Evolutionary conservation across 1,284 basidiomycete species (phyloP).

Genomic region (Ceratobasidium sp.): DNA sequence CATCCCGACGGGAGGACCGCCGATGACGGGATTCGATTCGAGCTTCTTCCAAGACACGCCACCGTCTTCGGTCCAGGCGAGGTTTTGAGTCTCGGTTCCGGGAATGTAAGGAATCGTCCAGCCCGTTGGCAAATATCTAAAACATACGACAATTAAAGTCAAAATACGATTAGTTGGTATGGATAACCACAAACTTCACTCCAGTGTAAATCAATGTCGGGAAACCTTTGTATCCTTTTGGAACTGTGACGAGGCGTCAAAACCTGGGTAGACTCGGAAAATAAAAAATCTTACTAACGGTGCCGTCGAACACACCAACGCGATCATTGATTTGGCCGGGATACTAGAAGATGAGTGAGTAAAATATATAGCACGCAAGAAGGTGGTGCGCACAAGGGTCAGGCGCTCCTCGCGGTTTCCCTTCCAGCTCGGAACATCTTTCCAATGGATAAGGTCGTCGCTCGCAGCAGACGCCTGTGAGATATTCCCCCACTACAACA

Average conservation of each 20-base stretch:
- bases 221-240: slow-evolving; percentile 42
- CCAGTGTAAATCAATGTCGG: slow-evolving; percentile 42
- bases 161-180: not conserved
- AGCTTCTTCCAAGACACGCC: slow-evolving; percentile 43
- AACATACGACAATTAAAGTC: not conserved
- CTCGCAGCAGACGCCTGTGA: slow-evolving; percentile 39
- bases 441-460: slow-evolving; percentile 44
- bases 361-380: not conserved
- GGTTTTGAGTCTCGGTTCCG: slow-evolving; percentile 42
- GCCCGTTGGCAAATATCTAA: slow-evolving; percentile 26
- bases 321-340: slow-evolving; percentile 36
- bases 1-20: slow-evolving; percentile 34
- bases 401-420: slow-evolving; percentile 26
- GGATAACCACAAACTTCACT: slow-evolving; percentile 23
- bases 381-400: slow-evolving; percentile 10
- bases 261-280: not conserved
- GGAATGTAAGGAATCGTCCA: slow-evolving; percentile 34
- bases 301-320: slow-evolving; percentile 37
- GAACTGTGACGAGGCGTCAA: slow-evolving; percentile 13
- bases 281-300: slow-evolving; percentile 3
- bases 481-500: slow-evolving; percentile 36
- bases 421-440: slow-evolving; percentile 41
- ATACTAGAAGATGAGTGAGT: slow-evolving; percentile 15
- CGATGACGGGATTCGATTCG: slow-evolving; percentile 39
- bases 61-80: slow-evolving; percentile 45